Conservation (phyloP, 2,329 filamentous ascomycete species). For the Ceratocystis colombiana region DNA sequence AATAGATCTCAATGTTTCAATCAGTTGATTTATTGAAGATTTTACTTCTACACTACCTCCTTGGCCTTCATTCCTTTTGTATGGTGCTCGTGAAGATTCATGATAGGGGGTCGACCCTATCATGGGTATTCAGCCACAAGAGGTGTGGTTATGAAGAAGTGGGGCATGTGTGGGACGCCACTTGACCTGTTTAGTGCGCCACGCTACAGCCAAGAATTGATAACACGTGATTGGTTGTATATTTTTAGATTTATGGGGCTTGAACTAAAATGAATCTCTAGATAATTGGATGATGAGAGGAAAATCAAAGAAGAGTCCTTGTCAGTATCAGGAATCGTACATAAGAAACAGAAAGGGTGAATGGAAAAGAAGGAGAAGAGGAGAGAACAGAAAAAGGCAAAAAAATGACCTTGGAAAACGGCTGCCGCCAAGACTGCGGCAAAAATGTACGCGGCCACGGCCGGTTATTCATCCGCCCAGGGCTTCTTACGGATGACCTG, state of each 20-base stretch:
- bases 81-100: no score
- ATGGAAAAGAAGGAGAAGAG: not conserved
- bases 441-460: not conserved
- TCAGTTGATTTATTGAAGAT: no score
- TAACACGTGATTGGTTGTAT: conserved; percentile 6
- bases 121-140: no score
- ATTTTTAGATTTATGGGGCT: not conserved
- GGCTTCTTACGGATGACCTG: conserved; percentile 34
- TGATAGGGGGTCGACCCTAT: no score
- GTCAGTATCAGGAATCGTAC: not conserved
- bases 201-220: not conserved
- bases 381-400: not conserved
- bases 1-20: no score
- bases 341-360: not conserved
- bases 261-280: not conserved
- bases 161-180: no score
- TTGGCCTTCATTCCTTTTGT: no score
- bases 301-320: not conserved
- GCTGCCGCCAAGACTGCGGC: not conserved
- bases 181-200: no score
- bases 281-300: not conserved
- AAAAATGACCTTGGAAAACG: not conserved
- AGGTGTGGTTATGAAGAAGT: no score
- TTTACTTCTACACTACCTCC: no score
- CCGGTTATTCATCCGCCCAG: not conserved